phyloP scores from a whole-genome alignment of 2,329 filamentous ascomycete species.

The Bretziella fagacearum region DNA sequence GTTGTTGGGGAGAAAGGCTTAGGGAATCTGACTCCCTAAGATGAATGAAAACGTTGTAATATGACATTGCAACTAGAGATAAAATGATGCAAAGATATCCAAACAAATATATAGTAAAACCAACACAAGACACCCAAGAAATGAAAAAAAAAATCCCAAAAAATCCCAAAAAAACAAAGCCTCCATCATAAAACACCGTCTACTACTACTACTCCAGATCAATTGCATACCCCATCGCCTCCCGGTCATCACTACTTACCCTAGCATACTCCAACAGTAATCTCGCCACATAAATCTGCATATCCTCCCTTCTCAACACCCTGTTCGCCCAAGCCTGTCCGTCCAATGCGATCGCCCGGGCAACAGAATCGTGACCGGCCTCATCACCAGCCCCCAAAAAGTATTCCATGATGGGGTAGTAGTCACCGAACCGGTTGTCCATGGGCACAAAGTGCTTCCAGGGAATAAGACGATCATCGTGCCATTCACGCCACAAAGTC shows the following conservation, averaged over 20 bases:
- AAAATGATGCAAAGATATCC: not conserved
- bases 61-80: not conserved
- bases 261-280: slow-evolving; percentile 48
- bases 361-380: slow-evolving; percentile 28
- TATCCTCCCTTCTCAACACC: slow-evolving; percentile 53
- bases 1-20: not conserved
- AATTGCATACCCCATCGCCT: slow-evolving; percentile 37
- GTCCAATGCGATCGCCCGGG: slow-evolving; percentile 44
- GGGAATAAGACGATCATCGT: slow-evolving; percentile 53
- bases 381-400: slow-evolving; percentile 34
- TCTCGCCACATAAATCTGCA: slow-evolving; percentile 52
- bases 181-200: not conserved
- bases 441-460: slow-evolving; percentile 75
- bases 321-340: slow-evolving; percentile 52
- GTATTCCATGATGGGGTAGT: slow-evolving; percentile 58
- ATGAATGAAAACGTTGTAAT: too few species aligned
- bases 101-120: not conserved
- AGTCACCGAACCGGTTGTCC: slow-evolving; percentile 55
- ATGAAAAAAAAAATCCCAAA: slow-evolving; percentile 4
- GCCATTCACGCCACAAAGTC: slow-evolving; percentile 67
- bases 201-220: slow-evolving; percentile 23
- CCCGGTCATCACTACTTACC: slow-evolving; percentile 33
- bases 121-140: not conserved
- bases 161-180: not conserved
- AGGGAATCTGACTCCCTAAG: not conserved